A percentile compares a stretch with the other conserved stretches of the same genome.
Evolutionary conservation across 2,329 filamentous ascomycete species (phyloP).

Genomic region (Fusarium miscanthi): DNA sequence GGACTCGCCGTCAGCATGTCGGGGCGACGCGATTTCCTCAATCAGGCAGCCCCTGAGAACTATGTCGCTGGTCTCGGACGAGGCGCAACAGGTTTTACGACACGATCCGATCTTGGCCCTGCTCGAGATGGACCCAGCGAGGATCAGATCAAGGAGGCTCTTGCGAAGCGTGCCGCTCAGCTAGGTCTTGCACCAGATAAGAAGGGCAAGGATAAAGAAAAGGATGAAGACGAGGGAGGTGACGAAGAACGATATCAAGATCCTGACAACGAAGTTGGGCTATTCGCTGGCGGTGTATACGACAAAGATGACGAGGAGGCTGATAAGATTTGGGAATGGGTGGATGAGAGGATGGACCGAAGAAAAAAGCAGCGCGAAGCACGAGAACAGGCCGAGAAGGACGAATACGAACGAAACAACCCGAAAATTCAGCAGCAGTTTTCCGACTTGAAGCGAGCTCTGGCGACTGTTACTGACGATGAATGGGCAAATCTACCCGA

Average conservation of each 20-base stretch:
- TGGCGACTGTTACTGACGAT: constrained; percentile 90
- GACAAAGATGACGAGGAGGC: constrained; percentile 98
- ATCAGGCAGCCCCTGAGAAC: constrained; percentile 85
- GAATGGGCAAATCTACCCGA: constrained; percentile 97
- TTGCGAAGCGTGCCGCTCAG: constrained; percentile 90
- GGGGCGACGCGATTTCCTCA: constrained; percentile 84
- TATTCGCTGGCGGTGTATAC: constrained; percentile 95
- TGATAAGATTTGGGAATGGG: constrained; percentile 92
- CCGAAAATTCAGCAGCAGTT: constrained; percentile 99
- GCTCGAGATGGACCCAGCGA: constrained; percentile 95
- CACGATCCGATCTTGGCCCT: constrained; percentile 93
- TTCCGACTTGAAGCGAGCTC: constrained; percentile 90
- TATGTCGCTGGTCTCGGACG: constrained; percentile 96
- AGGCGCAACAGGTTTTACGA: constrained; percentile 98
- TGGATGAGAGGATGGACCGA: constrained; percentile 97
- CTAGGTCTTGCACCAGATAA: constrained; percentile 78
- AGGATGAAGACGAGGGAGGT: constrained; percentile 78
- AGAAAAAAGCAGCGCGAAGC: constrained; percentile 92
- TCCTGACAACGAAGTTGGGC: constrained; percentile 94
- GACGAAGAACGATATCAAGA: constrained; percentile 90
- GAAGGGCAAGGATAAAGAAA: constrained; percentile 75
- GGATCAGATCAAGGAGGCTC: constrained; percentile 97
- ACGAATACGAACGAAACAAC: constrained; percentile 97
- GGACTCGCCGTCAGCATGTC: constrained; percentile 57
- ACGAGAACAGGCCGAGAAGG: constrained; percentile 88